Conservation (phyloP, 495 filamentous ascomycete species). For the Choiromyces venosus region DNA sequence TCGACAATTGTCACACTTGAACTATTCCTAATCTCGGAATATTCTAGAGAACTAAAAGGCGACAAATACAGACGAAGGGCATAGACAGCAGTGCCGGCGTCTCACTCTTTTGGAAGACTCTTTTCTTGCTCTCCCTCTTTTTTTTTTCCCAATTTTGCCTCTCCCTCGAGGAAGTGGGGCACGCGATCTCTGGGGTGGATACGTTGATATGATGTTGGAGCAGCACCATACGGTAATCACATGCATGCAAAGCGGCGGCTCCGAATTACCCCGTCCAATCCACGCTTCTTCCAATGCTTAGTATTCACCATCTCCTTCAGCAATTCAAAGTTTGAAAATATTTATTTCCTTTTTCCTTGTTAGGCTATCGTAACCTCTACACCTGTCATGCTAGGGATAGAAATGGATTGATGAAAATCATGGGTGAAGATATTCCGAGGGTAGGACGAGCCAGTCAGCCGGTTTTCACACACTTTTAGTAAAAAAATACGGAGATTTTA, state of each 20-base stretch:
- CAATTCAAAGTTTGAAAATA: neutral
- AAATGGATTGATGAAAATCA: neutral
- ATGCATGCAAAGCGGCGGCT: neutral
- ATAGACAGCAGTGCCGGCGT: neutral
- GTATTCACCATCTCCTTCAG: neutral
- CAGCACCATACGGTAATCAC: neutral
- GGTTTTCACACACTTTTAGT: no score
- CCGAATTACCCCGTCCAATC: neutral
- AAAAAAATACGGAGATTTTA: no score
- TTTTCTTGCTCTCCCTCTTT: neutral
- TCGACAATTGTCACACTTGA: no score
- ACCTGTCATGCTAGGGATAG: neutral
- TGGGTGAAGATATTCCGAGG: neutral
- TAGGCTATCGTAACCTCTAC: neutral
- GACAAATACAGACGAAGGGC: no score
- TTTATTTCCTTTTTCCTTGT: neutral
- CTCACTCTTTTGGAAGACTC: neutral
- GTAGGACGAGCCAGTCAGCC: neutral
- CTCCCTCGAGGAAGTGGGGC: neutral
- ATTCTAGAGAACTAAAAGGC: no score
- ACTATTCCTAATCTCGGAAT: no score
- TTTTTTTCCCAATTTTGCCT: neutral
- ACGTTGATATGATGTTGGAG: neutral
- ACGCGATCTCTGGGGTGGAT: neutral
- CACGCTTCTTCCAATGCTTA: neutral